Evolutionary conservation across 164 flowering plant genomes (phyloP).

Genomic region (Annona squamosa): DNA sequence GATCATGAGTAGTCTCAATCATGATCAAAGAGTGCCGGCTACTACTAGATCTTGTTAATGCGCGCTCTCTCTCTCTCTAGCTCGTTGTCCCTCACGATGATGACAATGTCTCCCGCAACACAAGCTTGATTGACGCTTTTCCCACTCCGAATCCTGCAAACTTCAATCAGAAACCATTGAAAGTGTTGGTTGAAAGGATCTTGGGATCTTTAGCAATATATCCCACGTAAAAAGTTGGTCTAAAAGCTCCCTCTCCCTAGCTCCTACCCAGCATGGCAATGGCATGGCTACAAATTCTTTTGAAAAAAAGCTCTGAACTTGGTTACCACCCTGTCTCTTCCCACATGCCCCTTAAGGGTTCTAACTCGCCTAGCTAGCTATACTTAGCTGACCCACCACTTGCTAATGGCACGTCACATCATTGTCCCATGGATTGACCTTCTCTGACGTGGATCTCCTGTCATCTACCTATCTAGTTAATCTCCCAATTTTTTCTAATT

Average conservation of each 20-base stretch:
- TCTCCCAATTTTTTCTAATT: too few relatives aligned
- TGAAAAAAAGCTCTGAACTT: constrained; percentile 2
- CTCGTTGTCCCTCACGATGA: constrained; percentile 10
- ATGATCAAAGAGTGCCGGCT: constrained; percentile 16
- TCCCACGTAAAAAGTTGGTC: constrained; percentile 4
- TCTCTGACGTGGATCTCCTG: not conserved
- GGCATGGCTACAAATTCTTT: too few relatives aligned
- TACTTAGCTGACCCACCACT: not conserved
- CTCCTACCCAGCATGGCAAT: not conserved
- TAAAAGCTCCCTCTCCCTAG: not conserved
- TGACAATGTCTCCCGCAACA: constrained; percentile 23
- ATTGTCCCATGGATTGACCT: not conserved
- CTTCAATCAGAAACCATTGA: constrained; percentile 13
- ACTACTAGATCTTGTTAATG: not conserved
- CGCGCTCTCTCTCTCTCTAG: not conserved
- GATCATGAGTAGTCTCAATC: not conserved
- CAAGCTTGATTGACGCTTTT: constrained; percentile 24
- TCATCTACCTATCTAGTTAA: not conserved
- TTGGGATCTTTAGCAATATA: constrained; percentile 7
- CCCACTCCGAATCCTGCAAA: constrained; percentile 7
- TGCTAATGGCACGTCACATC: constrained; percentile 5
- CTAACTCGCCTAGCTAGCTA: not conserved
- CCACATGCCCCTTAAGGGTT: not conserved
- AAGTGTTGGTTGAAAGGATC: constrained; percentile 11
- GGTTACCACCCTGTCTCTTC: constrained; percentile 8